Evolutionary conservation across 2,329 filamentous ascomycete genomes (phyloP).

Genomic region (Juglanconis oblonga): DNA sequence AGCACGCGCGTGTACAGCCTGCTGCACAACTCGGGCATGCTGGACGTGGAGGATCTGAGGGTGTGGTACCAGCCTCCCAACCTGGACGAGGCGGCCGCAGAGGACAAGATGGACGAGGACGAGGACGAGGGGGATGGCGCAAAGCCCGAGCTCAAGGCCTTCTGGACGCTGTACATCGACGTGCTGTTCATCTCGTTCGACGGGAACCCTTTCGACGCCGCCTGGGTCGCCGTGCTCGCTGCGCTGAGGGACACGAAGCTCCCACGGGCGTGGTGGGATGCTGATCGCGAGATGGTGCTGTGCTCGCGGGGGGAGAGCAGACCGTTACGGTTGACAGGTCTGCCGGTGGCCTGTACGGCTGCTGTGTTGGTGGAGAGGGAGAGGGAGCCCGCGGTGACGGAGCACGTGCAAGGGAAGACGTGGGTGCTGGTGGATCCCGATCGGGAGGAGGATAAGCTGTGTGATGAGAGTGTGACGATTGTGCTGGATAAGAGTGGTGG

Average conservation of each 20-base stretch:
- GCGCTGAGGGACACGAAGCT: constrained; percentile 76
- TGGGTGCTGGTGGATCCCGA: constrained; percentile 91
- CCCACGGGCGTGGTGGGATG: constrained; percentile 78
- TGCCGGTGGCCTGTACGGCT: constrained; percentile 76
- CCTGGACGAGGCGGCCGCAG: constrained; percentile 31
- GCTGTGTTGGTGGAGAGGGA: constrained; percentile 71
- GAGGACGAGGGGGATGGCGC: constrained; percentile 28
- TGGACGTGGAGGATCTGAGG: constrained; percentile 66
- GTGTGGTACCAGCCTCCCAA: constrained; percentile 63
- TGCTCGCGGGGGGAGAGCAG: constrained; percentile 60
- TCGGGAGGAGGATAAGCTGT: constrained; percentile 81
- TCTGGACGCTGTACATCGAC: constrained; percentile 94
- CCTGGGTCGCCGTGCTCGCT: constrained; percentile 80
- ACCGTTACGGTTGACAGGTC: constrained; percentile 57
- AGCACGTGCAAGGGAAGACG: constrained; percentile 43
- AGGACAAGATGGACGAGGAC: constrained; percentile 33
- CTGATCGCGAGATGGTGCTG: constrained; percentile 73
- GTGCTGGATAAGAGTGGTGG: constrained; percentile 66
- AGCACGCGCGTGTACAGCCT: constrained; percentile 76
- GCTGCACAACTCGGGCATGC: constrained; percentile 66
- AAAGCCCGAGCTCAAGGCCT: constrained; percentile 63
- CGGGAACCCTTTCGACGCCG: constrained; percentile 87
- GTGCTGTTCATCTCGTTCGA: constrained; percentile 92
- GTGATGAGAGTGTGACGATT: constrained; percentile 77
- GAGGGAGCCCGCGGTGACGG: constrained; percentile 32